Base-by-base conservation (phyloP, 129 eudicot genomes). In the Deinandra increscens region DNA sequence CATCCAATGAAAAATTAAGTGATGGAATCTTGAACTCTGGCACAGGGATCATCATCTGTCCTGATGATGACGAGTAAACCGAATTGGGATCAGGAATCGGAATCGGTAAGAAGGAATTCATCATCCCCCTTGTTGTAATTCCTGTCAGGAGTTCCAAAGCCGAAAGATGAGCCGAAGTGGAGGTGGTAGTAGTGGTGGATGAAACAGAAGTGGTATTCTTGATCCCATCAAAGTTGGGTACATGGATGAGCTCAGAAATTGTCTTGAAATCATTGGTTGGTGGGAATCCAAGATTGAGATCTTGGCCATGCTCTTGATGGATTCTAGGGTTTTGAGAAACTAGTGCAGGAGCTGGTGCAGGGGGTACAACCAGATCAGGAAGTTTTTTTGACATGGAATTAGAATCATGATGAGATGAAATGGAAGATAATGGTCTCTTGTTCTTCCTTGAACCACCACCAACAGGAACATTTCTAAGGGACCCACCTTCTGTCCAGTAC, bases 401-500 rank as follows among this genome's bases (percentile, higher is more conserved):
- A n/a, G n/a, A n/a, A n/a, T n/a, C n/a, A n/a, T n/a, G 76, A 54
- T 44, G 59, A 15, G 82, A 78, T 7, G 88, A 65, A 0, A 76
- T 59, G 0, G 89, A 82, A 2, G 93, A 75, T 2, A 81, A 79
- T 50, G 96, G 75, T 83, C 92, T 80, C 54, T 85, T 91, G 84
- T 91, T 91, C 85, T 87, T 91, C 41, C 97, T 83, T 23, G 97
- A 91, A 53, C 95, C 89, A 65, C 97, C 97, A 37, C 97, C 97
- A 71, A 87, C 97, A 10, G 97, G 97, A 20, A 87, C 90, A 80
- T 85, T 91, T 73, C 97, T 75, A 17, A 91, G 81, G 62, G 95
- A 79, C 49, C 97, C 97, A 66, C 97, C 97, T 75, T 87, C 95
- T 38, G 97, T 91, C 97, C 97, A 87, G 44, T 91, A 91, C 79